phyloP scores from a whole-genome alignment of 169 alveolate species.

The Plasmodium knowlesi region DNA sequence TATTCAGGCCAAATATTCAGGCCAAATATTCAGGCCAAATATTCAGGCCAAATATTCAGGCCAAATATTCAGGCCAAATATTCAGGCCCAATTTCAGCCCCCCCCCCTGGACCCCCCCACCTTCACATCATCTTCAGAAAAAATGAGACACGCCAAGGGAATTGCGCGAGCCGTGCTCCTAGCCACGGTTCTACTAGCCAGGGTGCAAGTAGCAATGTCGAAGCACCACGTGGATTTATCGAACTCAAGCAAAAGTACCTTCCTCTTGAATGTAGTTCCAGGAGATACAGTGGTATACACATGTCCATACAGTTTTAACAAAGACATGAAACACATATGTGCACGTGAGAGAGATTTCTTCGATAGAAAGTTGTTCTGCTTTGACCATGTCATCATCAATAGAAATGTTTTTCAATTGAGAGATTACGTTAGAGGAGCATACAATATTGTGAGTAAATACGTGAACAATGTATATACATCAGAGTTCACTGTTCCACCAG shows the following conservation, averaged over 20 bases:
- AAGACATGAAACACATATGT: neutral
- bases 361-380: constrained; percentile 4
- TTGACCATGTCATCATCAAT: constrained; percentile 4
- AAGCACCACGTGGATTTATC: neutral
- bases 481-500: constrained; percentile 29
- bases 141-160: neutral
- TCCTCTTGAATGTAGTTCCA: constrained; percentile 6
- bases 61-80: no score
- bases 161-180: neutral
- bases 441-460: neutral
- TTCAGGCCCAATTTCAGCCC: neutral
- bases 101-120: neutral
- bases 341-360: neutral
- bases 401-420: neutral
- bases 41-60: no score
- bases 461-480: constrained; percentile 3
- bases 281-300: constrained; percentile 49
- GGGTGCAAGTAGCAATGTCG: neutral
- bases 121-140: no score
- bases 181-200: neutral
- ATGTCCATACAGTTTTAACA: constrained; percentile 23
- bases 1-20: no score
- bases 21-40: no score
- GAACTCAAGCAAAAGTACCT: neutral
- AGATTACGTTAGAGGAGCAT: constrained; percentile 30